Conservation (phyloP, 345 rosid genomes). For the Gossypium mustelinum region DNA sequence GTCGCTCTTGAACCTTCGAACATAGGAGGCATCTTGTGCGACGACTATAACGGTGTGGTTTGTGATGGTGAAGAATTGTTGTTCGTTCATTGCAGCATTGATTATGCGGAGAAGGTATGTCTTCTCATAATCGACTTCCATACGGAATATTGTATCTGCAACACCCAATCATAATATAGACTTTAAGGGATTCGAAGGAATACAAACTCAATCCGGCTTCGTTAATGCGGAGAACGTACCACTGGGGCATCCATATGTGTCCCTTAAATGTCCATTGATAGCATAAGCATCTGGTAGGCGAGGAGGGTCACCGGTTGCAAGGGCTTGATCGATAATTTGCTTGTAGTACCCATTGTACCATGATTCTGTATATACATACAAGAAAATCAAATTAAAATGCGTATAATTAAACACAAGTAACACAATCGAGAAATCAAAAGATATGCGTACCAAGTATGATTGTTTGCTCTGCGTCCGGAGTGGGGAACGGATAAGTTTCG, state of each 20-base stretch:
- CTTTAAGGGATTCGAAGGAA: not conserved
- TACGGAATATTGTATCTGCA: slow-evolving; percentile 22
- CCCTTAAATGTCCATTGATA: slow-evolving; percentile 37
- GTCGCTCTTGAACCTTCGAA: slow-evolving; percentile 10
- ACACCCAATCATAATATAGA: no score
- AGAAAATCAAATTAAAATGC: not conserved
- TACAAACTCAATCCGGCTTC: not conserved
- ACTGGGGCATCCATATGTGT: slow-evolving; percentile 21
- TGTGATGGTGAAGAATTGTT: slow-evolving; percentile 24
- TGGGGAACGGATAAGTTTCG: slow-evolving; percentile 23
- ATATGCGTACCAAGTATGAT: slow-evolving; percentile 25
- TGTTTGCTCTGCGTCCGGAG: slow-evolving; percentile 32
- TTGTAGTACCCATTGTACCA: slow-evolving; percentile 20
- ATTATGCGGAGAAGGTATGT: slow-evolving; percentile 30
- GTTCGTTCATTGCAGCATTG: slow-evolving; percentile 22
- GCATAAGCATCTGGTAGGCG: slow-evolving; percentile 11
- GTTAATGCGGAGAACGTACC: not conserved
- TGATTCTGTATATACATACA: slow-evolving; percentile 5
- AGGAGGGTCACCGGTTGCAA: not conserved
- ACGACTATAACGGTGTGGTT: slow-evolving; percentile 27
- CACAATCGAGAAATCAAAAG: not conserved
- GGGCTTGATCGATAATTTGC: not conserved
- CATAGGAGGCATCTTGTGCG: slow-evolving; percentile 26
- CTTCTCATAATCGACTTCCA: slow-evolving; percentile 22
- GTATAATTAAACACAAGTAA: not conserved